Base-by-base conservation (phyloP, 75 land plant genomes). In the Chamaecyparis obtusa region DNA sequence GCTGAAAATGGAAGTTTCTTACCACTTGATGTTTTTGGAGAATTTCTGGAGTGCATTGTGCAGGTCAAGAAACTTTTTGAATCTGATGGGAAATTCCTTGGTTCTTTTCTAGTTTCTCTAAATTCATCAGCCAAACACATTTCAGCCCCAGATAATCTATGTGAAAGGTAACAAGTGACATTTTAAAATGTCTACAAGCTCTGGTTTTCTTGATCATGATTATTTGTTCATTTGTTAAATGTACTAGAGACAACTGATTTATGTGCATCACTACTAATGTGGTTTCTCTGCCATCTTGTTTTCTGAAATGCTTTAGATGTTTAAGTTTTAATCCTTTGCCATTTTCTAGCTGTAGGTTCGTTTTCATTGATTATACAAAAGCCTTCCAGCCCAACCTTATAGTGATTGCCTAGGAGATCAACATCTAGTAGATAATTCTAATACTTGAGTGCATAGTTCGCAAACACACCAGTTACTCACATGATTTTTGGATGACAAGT, bases 1-100 rank as follows among this genome's bases (percentile, higher is more conserved):
- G 37, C 27, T 83, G 13, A 46, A 57, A 33, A 75, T 9, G 37
- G 56, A 43, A 83, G 51, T 27, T 56, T 60, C 37, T 67, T 88
- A 19, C 87, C 75, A 84, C 51, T 69, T 1, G 88, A 88, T 60
- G 87, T 86, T 49, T 91, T 93, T 81, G 90, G 90, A 41, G 90
- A 93, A 30, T 80, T 95, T 46, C 75, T 95, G 75, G 88, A 85
- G 77, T 80, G 87, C 36, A 39, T 96, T 32, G 86, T 90, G 54
- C 86, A 90, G 77, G 92, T 92, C 60, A 90, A 87, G 76, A 64
- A 86, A 79, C 41, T 92, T 1, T 91, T 95, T 76, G 84, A 44
- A 1, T 92, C 94, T 3, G 90, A 93, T 90, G 91, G 77, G 56
- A 87, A 93, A 10, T 90, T 95, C 74, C 90, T 95, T 15, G 32